Evolutionary conservation across 2,329 filamentous ascomycete species (phyloP), one percentile per base, ranked within the genome.

Genomic region (Microdochium bolleyi): DNA sequence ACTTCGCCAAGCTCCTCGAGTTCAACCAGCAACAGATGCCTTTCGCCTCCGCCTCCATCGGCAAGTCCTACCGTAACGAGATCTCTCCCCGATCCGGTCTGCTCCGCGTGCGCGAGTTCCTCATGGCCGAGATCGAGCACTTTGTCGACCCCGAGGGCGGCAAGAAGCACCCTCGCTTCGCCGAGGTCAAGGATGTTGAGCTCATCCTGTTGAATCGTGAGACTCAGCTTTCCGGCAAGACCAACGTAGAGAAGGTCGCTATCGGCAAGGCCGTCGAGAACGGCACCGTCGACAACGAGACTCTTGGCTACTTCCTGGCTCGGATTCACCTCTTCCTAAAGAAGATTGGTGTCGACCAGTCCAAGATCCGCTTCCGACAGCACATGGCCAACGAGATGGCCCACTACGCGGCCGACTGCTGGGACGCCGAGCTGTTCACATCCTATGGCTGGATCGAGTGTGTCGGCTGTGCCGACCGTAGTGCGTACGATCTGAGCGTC

Each of bases 71-170:
- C 81, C 85, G 94, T 64, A 99, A 99, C 69, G 94, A 99, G 68
- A 96, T 99, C 62, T 96, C 94, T 0, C 94, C 94, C 10, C 84
- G 94, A 53, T 83, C 89, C 58, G 94, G 94, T 72, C 84, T 99
- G 41, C 75, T 99, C 54, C 88, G 94, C 62, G 94, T 99, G 46
- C 89, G 94, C 62, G 94, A 99, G 70, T 97, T 99, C 74, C 74
- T 96, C 62, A 97, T 99, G 94, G 94, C 92, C 24, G 94, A 99
- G 73, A 96, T 99, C 62, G 94, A 99, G 76, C 94, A 99, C 71
- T 99, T 89, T 67, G 94, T 99, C 60, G 94, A 99, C 64, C 94
- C 94, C 11, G 79, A 94, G 64, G 84, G 90, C 66, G 90, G 91
- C 72, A 99, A 99, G 83, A 95, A 94, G 74, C 94, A 99, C 69